Base-by-base conservation (phyloP, 495 filamentous ascomycete genomes). In the Friedmanniomyces simplex region DNA sequence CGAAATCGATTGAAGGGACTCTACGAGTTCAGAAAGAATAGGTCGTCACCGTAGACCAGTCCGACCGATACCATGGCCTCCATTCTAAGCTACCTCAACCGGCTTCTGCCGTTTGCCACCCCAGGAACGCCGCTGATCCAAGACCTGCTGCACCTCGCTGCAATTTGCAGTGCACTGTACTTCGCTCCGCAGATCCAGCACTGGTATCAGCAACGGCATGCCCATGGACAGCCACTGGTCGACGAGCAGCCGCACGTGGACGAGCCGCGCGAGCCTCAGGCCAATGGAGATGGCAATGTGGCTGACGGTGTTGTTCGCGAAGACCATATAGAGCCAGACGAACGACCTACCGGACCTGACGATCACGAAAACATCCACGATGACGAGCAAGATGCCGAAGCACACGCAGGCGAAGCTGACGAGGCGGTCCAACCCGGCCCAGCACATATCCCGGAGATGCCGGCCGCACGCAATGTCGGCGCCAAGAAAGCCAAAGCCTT, bases 401-500 rank as follows among this genome's bases (percentile, higher is more conserved):
- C 45, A 11, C 22, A 21, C 13, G 25, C 12, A 4, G 50, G 28
- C 42, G 5, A 48, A 34, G 6, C 18, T 24, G 32, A 43, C 21
- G 54, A 36, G 18, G 16, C 37, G 14, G 32, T 45, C 26, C 49
- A 58, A 50, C 41, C 60, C 1, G 49, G 41, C 6, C 59, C 55
- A 11, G 47, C 47, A 18, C 20, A 37, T 24, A 18, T 25, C 20
- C 34, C 36, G 1, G 32, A 49, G 5, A 61, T 56, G 1, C 60
- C 61, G 16, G 28, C 47, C 25, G 60, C 61, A 42, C 70, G 73
- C 43, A 64, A 50, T 32, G 65, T 78, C 24, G 76, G 76, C 32
- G 63, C 73, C 1, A 78, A 78, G 52, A 78, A 78, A 57, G 72
- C 73, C 11, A 69, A 69, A 46, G 74, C 75, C 11, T 66, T 78